A percentile compares a stretch with the other conserved stretches of the same genome.
These are phyloP conservation scores for Hebeloma cylindrosporum DNA, from an alignment of 768 basidiomycete genomes.

Conservation along the genomic window DNA sequence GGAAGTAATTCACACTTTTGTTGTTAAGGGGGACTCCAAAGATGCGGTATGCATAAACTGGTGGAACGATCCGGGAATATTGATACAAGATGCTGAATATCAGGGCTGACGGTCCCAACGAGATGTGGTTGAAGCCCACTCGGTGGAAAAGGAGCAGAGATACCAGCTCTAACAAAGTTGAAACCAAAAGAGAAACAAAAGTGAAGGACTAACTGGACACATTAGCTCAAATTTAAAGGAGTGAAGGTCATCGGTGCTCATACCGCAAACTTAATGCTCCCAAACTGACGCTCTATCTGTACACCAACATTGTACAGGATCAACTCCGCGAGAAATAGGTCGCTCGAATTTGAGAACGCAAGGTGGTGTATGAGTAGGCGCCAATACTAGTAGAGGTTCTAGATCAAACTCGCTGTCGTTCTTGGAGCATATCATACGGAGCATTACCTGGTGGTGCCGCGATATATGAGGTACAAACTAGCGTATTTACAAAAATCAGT, in stretches of 20 bases:
- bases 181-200: slow-evolving; percentile 63
- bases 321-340: slow-evolving; percentile 75
- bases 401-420: slow-evolving; percentile 32
- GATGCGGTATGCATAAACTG: slow-evolving; percentile 72
- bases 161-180: slow-evolving; percentile 67
- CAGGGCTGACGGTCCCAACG: slow-evolving; percentile 73
- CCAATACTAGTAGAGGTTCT: slow-evolving; percentile 77
- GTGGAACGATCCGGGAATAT: slow-evolving; percentile 74
- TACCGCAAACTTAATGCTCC: slow-evolving; percentile 87
- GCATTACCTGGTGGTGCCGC: slow-evolving; percentile 79
- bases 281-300: slow-evolving; percentile 82
- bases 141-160: slow-evolving; percentile 65
- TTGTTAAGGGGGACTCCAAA: slow-evolving; percentile 74
- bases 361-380: slow-evolving; percentile 71
- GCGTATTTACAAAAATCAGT: slow-evolving; percentile 5
- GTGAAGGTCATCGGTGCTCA: slow-evolving; percentile 24
- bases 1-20: slow-evolving; percentile 71
- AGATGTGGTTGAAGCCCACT: slow-evolving; percentile 69
- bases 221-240: slow-evolving; percentile 8
- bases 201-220: slow-evolving; percentile 62
- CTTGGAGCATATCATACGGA: slow-evolving; percentile 8
- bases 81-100: slow-evolving; percentile 84
- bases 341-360: slow-evolving; percentile 81
- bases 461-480: slow-evolving; percentile 88
- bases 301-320: slow-evolving; percentile 70